Evolutionary conservation across 148 eudicot species (phyloP), one percentile per base, ranked within the genome.

Genomic region (Oxyria digyna): DNA sequence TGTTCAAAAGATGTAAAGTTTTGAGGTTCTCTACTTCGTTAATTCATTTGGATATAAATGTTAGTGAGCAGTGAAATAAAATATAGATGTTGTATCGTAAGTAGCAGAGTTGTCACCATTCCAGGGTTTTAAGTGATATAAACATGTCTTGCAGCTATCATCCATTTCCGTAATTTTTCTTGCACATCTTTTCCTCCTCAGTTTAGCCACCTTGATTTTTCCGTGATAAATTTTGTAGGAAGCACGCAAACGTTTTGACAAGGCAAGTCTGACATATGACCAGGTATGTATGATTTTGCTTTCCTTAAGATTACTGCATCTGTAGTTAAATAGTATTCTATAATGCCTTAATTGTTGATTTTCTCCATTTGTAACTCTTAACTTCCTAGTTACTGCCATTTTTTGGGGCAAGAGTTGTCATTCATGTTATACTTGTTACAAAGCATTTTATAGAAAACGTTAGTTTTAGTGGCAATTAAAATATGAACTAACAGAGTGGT

Each of bases 181-280:
- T 69, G 20, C 41, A 55, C 33, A 32, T 31, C 18, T 54, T 21
- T 48, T 18, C 9, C 50, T 11, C 27, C 62, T 31, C 32, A 8
- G 27, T 24, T 23, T 52, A 52, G 31, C 31, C 5, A 52, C 29
- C 38, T 59, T 59, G 65, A 59, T 59, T 59, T 59, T 59, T 29
- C 65, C 35, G 4, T 59, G 9, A 59, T 0, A 13, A 2, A 2
- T 59, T 26, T 54, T 85, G 82, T 89, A 93, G 98, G 98, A 93
- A 80, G 98, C 97, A 62, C 90, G 97, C 41, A 94, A 85, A 74
- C 96, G 95, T 40, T 94, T 94, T 77, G 98, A 94, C 77, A 94
- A 90, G 82, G 92, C 98, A n/a, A 86, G 90, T 78, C 86, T 94
- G 72, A 70, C 75, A 31, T 94, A 94, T 76, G 98, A 94, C 45